A percentile compares a stretch with the other conserved stretches of the same genome.
These are phyloP conservation scores for Cornus suecica DNA, from an alignment of 148 eudicot genomes.

Conservation along the genomic window DNA sequence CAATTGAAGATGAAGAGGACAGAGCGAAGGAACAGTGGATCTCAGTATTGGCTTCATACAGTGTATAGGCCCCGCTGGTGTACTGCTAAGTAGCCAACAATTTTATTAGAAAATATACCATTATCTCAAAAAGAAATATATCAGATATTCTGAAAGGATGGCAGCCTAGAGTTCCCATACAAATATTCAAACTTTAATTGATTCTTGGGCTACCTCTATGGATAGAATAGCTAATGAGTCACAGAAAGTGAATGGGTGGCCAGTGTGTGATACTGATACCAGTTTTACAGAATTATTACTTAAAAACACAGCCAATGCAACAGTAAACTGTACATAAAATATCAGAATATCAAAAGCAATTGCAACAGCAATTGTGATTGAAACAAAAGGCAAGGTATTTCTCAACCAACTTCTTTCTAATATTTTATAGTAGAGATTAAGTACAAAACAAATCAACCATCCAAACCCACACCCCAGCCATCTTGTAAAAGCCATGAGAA, in stretches of 20 bases:
- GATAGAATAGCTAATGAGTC: neutral
- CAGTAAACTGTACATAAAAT: neutral
- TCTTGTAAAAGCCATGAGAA: too few species aligned
- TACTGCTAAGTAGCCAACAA: constrained; percentile 17
- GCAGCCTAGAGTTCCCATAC: too few species aligned
- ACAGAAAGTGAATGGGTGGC: neutral
- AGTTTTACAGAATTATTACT: neutral
- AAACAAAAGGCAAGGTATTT: neutral
- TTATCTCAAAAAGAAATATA: neutral
- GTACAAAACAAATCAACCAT: neutral
- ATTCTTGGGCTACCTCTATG: neutral
- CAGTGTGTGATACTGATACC: neutral
- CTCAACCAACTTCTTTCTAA: neutral
- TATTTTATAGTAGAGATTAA: too few species aligned
- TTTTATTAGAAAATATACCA: neutral
- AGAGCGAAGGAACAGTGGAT: constrained; percentile 48
- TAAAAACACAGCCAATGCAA: neutral
- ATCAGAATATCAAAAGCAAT: neutral
- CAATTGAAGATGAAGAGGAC: constrained; percentile 33
- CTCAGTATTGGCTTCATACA: constrained; percentile 59
- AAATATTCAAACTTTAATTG: too few species aligned
- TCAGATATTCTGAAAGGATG: too few species aligned
- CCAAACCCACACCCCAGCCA: neutral
- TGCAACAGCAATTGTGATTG: neutral
- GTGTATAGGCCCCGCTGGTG: constrained; percentile 30